phyloP scores from a whole-genome alignment of 2,329 filamentous ascomycete genomes.

The Xenoacremonium recifei region DNA sequence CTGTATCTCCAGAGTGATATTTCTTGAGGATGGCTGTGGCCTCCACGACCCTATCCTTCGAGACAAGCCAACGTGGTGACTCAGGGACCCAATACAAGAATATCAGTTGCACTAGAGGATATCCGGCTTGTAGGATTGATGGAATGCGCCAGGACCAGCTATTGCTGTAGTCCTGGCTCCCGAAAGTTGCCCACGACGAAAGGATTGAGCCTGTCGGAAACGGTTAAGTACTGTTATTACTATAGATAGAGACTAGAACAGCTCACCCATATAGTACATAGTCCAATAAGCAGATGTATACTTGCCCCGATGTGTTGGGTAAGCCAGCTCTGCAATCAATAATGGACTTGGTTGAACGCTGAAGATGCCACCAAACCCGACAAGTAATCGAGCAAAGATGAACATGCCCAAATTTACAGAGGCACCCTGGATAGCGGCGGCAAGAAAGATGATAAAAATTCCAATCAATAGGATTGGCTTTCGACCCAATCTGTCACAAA shows the following conservation, averaged over 20 bases:
- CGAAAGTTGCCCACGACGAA: conserved; percentile 20
- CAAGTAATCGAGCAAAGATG: conserved; percentile 25
- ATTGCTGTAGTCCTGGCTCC: conserved; percentile 8
- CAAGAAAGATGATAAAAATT: conserved; percentile 22
- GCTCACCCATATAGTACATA: conserved; percentile 19
- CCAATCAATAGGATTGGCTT: conserved; percentile 33
- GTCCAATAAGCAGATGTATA: conserved; percentile 23
- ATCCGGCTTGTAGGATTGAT: background rate
- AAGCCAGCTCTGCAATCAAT: conserved; percentile 29
- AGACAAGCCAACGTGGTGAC: conserved; percentile 2
- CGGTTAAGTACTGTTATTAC: too few relatives aligned
- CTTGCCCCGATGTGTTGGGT: conserved; percentile 29
- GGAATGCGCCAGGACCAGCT: conserved; percentile 16
- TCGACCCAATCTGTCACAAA: conserved; percentile 38
- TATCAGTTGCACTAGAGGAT: background rate
- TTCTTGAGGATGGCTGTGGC: background rate
- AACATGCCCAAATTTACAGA: conserved; percentile 23
- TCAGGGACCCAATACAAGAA: background rate
- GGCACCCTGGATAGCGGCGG: conserved; percentile 28
- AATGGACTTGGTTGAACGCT: conserved; percentile 26
- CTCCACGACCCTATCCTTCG: background rate
- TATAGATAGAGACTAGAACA: too few relatives aligned
- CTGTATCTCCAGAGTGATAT: too few relatives aligned
- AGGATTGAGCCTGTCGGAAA: too few relatives aligned
- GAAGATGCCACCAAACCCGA: conserved; percentile 26